Evolutionary conservation across 805 yeast species (phyloP), one percentile per base, ranked within the genome.

Genomic region (Yamadazyma sp.): DNA sequence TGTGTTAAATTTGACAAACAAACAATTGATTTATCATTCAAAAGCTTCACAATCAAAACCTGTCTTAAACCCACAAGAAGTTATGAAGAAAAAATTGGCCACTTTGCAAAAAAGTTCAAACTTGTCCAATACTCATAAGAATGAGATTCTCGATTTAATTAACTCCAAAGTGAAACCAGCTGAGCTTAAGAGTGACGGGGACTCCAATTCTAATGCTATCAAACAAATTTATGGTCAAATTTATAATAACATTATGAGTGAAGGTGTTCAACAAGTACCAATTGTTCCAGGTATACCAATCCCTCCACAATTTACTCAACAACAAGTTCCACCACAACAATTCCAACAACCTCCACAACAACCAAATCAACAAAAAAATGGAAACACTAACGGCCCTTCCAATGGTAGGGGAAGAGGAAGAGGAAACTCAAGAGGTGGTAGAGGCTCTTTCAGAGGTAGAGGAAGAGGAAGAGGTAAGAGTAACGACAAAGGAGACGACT

Each of bases 21-120:
- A 75, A 43, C 96, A 91, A 56, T 76, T 86, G 49, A 77, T 85
- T 25, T 85, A 73, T 56, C 89, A 84, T 48, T 76, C 88, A 3
- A 76, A 76, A 49, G 82, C 85, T 8, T 77, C 88, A 2, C 59
- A 62, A 43, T 51, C 48, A 28, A 40, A 39, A 23, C 48, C 48
- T 13, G 28, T 35, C 8, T 23, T 33, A 14, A 36, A 33, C 25
- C 31, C 25, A 31, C 31, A 35, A 32, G 40, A 32, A 38, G 33
- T 34, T 30, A 37, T 40, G 45, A 44, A 40, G 39, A 58, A 48
- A 49, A 49, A 41, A 53, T 51, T 38, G 23, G 28, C 22, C 11
- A 33, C 30, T 29, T 26, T 29, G 19, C 31, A 27, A 20, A 37
- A 23, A 19, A 33, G 37, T 27, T 43, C 47, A 30, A 54, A 57